These are phyloP conservation scores for Nicotiana otophora DNA, from an alignment of 257 asterid species.

Conservation along the genomic window DNA sequence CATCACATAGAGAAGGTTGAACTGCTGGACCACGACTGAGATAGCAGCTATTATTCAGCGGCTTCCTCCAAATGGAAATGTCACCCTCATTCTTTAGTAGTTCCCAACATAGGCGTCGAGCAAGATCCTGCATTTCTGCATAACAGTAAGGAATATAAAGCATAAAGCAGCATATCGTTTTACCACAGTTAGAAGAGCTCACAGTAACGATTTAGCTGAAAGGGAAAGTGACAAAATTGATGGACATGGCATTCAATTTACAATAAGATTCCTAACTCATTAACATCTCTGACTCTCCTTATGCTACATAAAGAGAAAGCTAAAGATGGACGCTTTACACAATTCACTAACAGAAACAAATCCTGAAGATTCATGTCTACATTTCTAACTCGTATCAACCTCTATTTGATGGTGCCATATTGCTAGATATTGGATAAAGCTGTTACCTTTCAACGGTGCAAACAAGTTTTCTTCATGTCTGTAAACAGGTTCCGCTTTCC, in stretches of 20 bases:
- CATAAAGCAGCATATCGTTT: neutral
- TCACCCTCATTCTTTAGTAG: conserved; percentile 38
- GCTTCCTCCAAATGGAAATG: conserved; percentile 58
- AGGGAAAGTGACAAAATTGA: neutral
- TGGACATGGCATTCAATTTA: neutral
- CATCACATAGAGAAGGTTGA: conserved; percentile 37
- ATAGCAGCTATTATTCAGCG: conserved; percentile 51
- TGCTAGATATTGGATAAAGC: neutral
- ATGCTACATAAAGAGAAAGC: neutral
- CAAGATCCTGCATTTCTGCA: conserved; percentile 52
- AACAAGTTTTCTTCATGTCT: conserved; percentile 17
- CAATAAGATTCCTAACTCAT: neutral
- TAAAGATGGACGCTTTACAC: neutral
- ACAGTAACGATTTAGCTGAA: neutral
- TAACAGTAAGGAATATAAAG: neutral
- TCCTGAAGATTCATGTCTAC: neutral
- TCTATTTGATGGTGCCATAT: neutral
- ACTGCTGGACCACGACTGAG: conserved; percentile 30
- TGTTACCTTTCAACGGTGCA: conserved; percentile 49
- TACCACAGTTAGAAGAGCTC: neutral
- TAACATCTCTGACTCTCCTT: neutral
- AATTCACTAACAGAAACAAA: neutral
- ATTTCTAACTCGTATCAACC: neutral
- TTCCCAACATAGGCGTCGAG: conserved; percentile 51
- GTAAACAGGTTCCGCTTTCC: conserved; percentile 32